Base-by-base conservation (phyloP, 2,329 filamentous ascomycete genomes). In the Beauveria pseudobassiana region DNA sequence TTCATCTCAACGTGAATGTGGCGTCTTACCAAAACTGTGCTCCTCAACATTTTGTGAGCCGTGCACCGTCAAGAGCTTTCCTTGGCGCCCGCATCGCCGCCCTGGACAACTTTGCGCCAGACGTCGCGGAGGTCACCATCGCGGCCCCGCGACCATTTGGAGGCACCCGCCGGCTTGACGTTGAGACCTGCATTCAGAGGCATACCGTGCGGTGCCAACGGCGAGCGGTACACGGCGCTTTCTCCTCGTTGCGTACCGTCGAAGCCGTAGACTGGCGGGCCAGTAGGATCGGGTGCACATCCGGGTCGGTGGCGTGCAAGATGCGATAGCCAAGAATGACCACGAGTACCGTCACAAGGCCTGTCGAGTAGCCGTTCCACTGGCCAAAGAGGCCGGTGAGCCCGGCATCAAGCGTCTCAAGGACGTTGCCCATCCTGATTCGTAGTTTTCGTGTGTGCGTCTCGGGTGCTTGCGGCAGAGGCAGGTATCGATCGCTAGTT, bases 121-220 rank as follows among this genome's bases (percentile, higher is more conserved):
- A 99, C 81, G 74, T 99, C 93, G 60, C 93, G 84, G 66, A 99
- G 78, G 69, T 99, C 93, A 50, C 95, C 95, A 73, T 96, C 87
- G 61, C 89, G 87, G 54, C 93, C 93, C 62, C 82, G 80, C 10
- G 88, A 82, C 90, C 93, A 97, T 75, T 91, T 91, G 52, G 90
- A 88, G 51, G 88, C 85, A 49, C 87, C 89, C 0, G 87, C 77
- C 60, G 92, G 89, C 76, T 91, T 93, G 62, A 98, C 89, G 67
- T 90, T 91, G 53, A 96, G 79, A 5, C 92, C 91, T 43, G 82
- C 77, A 67, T 88, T 88, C 49, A 96, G 82, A 9, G 89, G 87
- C 78, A 91, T 92, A 68, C 92, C 91, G 75, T 96, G 89, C 22
- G 93, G 93, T 7, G 88, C 87, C 63, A 91, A 88, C 63, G 90